Evolutionary conservation across 768 basidiomycete genomes (phyloP), one percentile per base, ranked within the genome.

Genomic region (Lenzites betulinus): DNA sequence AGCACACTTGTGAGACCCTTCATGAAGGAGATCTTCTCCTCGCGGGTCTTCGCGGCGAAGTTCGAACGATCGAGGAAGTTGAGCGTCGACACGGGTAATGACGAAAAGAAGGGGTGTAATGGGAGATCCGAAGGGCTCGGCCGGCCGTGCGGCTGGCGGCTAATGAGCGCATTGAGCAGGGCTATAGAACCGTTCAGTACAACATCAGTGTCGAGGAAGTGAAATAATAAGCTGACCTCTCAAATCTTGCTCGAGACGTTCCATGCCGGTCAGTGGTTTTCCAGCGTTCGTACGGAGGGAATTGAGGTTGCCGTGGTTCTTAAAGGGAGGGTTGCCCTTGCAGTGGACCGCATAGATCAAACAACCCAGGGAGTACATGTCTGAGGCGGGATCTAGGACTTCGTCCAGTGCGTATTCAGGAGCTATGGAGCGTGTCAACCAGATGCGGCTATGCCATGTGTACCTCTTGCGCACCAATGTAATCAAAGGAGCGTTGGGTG

Each of bases 1-100:
- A 98, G 75, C 7, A 98, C 95, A 51, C 81, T 70, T 1, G 88
- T 81, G 20, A 98, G 76, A 0, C 96, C 95, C 71, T 93, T 93
- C 86, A 98, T 90, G 73, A 98, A 98, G 0, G 92, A 91, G 26
- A 97, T 89, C 72, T 98, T 98, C 70, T 98, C 97, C 76, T 98
- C 96, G 57, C 89, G 78, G 2, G 94, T 88, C 74, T 98, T 97
- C 0, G 93, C 86, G 0, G 95, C 92, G 71, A 98, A 99, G 59
- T 89, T 96, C 4, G 95, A 92, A 15, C 96, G 87, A 69, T 98
- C 96, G 54, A 99, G 78, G 76, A 98, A 99, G 69, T 94, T 95
- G 33, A 99, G 82, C 0, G 96, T 98, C 2, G 93, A 95, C 23
- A 98, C 95, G 7, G 96, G 93, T 12, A 98, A 79, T 4, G 94